phyloP scores from a whole-genome alignment of 306 rosid species.

The Mimosa bimucronata region DNA sequence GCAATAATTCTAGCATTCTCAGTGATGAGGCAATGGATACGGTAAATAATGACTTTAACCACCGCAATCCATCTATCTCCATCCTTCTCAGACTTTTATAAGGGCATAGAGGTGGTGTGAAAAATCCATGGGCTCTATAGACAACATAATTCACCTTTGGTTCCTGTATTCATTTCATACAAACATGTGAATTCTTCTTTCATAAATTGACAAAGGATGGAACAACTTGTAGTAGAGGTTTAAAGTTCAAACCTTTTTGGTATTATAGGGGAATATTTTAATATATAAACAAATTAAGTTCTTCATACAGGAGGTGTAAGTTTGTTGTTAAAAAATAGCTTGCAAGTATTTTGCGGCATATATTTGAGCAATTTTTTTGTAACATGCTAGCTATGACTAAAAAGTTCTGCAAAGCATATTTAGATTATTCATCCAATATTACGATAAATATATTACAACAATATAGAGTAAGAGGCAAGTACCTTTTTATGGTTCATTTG shows the following conservation, averaged over 20 bases:
- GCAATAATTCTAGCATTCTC: neutral
- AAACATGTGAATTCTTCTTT: no score
- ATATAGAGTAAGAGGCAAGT: neutral
- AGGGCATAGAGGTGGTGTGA: neutral
- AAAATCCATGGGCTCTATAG: neutral
- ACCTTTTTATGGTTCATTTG: neutral
- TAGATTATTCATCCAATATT: neutral
- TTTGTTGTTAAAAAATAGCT: no score
- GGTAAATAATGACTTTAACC: slow-evolving; percentile 8
- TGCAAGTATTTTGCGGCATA: no score
- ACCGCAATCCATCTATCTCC: neutral
- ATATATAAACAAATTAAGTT: no score
- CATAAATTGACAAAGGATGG: no score
- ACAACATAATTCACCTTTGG: neutral
- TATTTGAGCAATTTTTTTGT: no score
- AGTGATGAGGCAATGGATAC: neutral
- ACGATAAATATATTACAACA: neutral
- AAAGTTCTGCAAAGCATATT: neutral
- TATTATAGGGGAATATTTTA: no score
- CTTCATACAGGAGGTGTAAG: no score
- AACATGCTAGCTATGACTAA: no score
- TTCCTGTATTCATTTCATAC: neutral
- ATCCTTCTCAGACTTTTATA: neutral
- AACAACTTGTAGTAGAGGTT: no score
- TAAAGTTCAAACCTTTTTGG: no score